Evolutionary conservation across 495 filamentous ascomycete genomes (phyloP).

Genomic region (Daldinia grandis): DNA sequence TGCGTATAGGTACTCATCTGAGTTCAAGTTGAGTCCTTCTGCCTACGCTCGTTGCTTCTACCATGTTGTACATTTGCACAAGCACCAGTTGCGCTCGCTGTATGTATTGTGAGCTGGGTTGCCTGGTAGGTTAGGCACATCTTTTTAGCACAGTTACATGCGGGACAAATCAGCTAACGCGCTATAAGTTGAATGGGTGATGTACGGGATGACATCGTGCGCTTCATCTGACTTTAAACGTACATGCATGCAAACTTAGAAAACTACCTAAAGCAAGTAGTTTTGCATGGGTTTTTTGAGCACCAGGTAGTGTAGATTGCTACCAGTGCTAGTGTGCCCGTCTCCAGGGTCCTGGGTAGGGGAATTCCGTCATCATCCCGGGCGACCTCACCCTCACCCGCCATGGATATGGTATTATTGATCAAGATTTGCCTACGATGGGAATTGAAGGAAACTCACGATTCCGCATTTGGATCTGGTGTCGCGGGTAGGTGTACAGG

Average conservation of each 20-base stretch:
- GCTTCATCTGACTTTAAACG: neutral
- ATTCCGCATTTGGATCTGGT: conserved; percentile 28
- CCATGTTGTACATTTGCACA: neutral
- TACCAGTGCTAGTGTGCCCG: conserved; percentile 27
- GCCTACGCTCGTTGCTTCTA: neutral
- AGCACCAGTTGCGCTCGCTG: neutral
- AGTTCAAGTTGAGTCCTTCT: neutral
- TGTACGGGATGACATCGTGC: neutral
- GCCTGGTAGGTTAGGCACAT: neutral
- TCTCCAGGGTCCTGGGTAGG: conserved; percentile 33
- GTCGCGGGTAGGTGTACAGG: conserved; percentile 4
- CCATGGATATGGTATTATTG: conserved; percentile 15
- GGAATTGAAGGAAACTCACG: conserved; percentile 14
- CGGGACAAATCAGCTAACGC: neutral
- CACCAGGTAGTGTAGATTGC: neutral
- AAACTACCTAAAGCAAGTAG: neutral
- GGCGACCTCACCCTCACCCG: conserved; percentile 30
- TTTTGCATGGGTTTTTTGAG: neutral
- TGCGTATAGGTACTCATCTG: neutral
- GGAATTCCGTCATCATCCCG: conserved; percentile 42
- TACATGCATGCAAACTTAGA: too few species aligned
- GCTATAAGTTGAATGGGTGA: neutral
- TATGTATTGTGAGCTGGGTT: too few species aligned
- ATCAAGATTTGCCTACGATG: conserved; percentile 23
- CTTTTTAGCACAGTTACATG: neutral